Evolutionary conservation across 1,284 basidiomycete genomes (phyloP).

Genomic region (Cutaneotrichosporon daszewskae): DNA sequence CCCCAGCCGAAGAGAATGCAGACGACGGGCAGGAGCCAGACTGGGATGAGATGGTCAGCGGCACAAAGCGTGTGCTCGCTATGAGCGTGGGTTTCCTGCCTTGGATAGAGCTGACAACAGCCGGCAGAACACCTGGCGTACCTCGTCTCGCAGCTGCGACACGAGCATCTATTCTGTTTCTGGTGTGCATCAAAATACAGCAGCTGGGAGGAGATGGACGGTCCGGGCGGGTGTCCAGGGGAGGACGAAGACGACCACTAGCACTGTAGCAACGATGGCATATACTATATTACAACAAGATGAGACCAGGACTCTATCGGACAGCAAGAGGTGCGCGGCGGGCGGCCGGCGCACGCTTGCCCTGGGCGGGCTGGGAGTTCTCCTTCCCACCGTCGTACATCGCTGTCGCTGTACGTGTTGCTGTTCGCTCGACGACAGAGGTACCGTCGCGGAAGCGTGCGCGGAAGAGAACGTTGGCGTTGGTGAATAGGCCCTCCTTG

Average conservation of each 20-base stretch:
- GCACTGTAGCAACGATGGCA: too few species aligned
- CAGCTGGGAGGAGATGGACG: slow-evolving; percentile 44
- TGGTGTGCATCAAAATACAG: slow-evolving; percentile 43
- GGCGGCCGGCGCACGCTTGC: too few species aligned
- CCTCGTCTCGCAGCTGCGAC: slow-evolving; percentile 38
- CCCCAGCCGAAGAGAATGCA: slow-evolving; percentile 2
- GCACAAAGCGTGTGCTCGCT: slow-evolving; percentile 38
- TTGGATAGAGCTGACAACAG: slow-evolving; percentile 14
- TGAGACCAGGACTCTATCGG: too few species aligned
- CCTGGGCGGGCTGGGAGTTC: too few species aligned
- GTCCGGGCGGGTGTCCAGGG: slow-evolving; percentile 45
- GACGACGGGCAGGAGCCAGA: slow-evolving; percentile 23
- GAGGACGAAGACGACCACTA: slow-evolving; percentile 47
- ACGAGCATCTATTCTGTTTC: slow-evolving; percentile 46
- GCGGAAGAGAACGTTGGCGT: slow-evolving; percentile 93
- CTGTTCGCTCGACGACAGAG: slow-evolving; percentile 66
- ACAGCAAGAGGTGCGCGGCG: too few species aligned
- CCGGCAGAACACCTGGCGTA: slow-evolving; percentile 36
- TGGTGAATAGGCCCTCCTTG: slow-evolving; percentile 95
- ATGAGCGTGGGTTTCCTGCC: slow-evolving; percentile 46
- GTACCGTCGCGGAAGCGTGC: slow-evolving; percentile 89
- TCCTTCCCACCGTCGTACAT: slow-evolving; percentile 5
- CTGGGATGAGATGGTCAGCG: slow-evolving; percentile 34
- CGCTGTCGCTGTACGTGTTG: slow-evolving; percentile 21
- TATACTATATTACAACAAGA: too few species aligned